These are phyloP conservation scores for Neopestalotiopsis rosae DNA, from an alignment of 2,329 filamentous ascomycete species.

Conservation along the genomic window DNA sequence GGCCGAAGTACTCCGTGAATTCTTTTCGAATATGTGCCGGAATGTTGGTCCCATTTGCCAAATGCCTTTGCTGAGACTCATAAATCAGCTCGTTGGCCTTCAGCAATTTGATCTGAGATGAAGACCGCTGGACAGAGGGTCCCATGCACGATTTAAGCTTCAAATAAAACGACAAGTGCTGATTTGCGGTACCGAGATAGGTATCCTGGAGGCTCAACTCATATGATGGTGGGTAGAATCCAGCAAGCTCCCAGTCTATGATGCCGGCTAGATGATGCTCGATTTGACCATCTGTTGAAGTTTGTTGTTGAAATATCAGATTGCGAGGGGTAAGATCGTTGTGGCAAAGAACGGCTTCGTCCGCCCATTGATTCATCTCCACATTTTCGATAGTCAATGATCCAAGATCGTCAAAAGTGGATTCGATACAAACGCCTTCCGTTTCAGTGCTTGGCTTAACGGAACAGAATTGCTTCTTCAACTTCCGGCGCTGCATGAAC, in stretches of 20 bases:
- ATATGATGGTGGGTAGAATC: slow-evolving; percentile 29
- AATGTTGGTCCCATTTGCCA: slow-evolving; percentile 22
- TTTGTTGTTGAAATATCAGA: slow-evolving; percentile 17
- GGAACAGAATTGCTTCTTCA: neutral
- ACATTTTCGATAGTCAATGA: too few relatives aligned
- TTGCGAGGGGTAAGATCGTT: slow-evolving; percentile 29
- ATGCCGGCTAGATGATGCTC: slow-evolving; percentile 26
- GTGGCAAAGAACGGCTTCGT: slow-evolving; percentile 31
- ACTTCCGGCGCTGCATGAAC: neutral
- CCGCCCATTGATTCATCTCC: too few relatives aligned
- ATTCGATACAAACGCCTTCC: neutral
- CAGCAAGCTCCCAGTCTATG: slow-evolving; percentile 29
- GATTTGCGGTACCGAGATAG: slow-evolving; percentile 23
- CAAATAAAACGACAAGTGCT: slow-evolving; percentile 26
- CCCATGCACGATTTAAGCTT: slow-evolving; percentile 20
- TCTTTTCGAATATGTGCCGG: slow-evolving; percentile 20
- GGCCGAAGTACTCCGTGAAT: neutral
- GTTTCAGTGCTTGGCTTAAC: neutral
- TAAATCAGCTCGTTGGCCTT: slow-evolving; percentile 26
- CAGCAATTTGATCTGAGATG: slow-evolving; percentile 25
- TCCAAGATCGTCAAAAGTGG: slow-evolving; percentile 22
- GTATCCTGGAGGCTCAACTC: slow-evolving; percentile 29
- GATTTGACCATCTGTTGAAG: neutral
- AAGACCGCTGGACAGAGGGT: neutral
- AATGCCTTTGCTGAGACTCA: slow-evolving; percentile 25